Percentiles rank a stretch among this genome's conserved stretches.
These are phyloP conservation scores for Salicornia ramosissima DNA, from an alignment of 148 eudicot genomes.

Conservation along the genomic window DNA sequence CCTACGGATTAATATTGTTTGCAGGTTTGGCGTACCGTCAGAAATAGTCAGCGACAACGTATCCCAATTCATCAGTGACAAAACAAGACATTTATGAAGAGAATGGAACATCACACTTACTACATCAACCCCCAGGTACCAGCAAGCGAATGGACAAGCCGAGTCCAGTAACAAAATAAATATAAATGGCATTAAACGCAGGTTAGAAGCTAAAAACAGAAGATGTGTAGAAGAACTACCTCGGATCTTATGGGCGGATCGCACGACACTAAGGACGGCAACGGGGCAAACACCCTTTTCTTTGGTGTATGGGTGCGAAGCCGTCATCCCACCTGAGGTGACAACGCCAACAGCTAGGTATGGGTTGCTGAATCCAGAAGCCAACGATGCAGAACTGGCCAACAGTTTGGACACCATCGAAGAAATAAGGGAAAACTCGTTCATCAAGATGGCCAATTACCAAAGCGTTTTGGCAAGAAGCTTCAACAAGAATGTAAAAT, in stretches of 20 bases:
- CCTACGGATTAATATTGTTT: not conserved
- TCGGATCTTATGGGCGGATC: not conserved
- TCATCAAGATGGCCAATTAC: not conserved
- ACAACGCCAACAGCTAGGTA: not conserved
- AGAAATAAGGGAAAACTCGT: not conserved
- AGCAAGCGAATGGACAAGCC: too few species aligned
- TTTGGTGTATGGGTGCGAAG: too few species aligned
- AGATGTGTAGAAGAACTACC: not conserved
- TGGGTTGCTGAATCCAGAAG: not conserved
- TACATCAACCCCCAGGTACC: too few species aligned
- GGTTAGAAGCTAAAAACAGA: too few species aligned
- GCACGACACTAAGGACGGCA: not conserved
- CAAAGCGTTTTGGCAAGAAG: too few species aligned
- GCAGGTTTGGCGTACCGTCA: not conserved
- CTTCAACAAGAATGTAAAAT: too few species aligned
- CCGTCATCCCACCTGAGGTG: not conserved
- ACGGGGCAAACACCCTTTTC: too few species aligned
- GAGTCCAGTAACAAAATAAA: too few species aligned
- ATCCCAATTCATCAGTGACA: not conserved
- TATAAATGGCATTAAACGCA: too few species aligned
- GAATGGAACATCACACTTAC: too few species aligned
- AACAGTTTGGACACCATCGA: not conserved
- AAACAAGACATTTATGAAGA: not conserved
- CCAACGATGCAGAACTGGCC: not conserved
- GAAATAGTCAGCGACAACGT: not conserved